These are phyloP conservation scores for Kluyveromyces aestuarii DNA, from an alignment of 805 yeast genomes.

Conservation along the genomic window DNA sequence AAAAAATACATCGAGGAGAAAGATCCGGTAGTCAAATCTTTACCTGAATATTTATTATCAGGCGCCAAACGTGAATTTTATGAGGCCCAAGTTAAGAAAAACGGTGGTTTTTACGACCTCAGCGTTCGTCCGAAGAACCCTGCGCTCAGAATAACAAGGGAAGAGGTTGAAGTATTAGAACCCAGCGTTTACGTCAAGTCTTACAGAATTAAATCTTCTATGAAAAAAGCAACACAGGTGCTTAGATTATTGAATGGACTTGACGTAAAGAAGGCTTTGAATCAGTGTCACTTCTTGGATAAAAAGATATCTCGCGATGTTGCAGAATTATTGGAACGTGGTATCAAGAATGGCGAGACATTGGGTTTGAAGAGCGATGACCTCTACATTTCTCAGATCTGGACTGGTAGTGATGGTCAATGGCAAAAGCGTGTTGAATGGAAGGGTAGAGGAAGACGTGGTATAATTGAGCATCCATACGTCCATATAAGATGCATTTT, in stretches of 20 bases:
- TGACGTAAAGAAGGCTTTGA: constrained; percentile 69
- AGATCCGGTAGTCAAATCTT: constrained; percentile 35
- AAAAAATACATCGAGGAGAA: constrained; percentile 44
- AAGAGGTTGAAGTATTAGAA: constrained; percentile 71
- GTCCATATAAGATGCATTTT: constrained; percentile 76
- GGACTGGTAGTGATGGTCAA: constrained; percentile 87
- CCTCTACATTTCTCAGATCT: constrained; percentile 66
- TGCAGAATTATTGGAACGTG: constrained; percentile 63
- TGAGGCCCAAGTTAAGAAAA: constrained; percentile 44
- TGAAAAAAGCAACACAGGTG: constrained; percentile 78
- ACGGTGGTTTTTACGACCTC: constrained; percentile 65
- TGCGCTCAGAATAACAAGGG: constrained; percentile 42
- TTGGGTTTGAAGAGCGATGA: constrained; percentile 51
- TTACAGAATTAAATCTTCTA: constrained; percentile 74
- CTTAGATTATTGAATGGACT: constrained; percentile 67
- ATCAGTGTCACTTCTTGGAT: constrained; percentile 82
- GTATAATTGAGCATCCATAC: constrained; percentile 65
- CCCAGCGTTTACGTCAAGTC: constrained; percentile 82
- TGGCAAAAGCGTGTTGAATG: constrained; percentile 64
- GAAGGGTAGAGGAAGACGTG: constrained; percentile 87
- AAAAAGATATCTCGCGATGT: constrained; percentile 75
- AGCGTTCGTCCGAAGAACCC: constrained; percentile 38
- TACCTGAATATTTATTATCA: constrained; percentile 48
- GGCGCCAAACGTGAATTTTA: constrained; percentile 67
- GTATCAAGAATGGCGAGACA: constrained; percentile 56